Conservation (phyloP, 1,284 basidiomycete genomes). For the Malassezia psittaci region DNA sequence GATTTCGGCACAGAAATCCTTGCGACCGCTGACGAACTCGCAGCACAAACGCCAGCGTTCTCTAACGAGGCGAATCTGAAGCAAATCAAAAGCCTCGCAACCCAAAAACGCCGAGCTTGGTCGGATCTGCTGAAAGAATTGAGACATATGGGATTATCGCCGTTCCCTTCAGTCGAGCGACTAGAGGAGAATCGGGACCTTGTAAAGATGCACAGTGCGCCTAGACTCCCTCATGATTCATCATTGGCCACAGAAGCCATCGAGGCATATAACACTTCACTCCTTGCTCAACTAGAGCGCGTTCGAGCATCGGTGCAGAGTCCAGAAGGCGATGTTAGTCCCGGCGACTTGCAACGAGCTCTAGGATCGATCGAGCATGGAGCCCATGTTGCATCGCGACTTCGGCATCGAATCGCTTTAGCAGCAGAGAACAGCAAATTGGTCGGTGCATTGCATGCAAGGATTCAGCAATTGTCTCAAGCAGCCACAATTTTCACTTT, state of each 20-base stretch:
- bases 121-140: constrained; percentile 82
- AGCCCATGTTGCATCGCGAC: constrained; percentile 22
- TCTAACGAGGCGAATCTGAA: constrained; percentile 54
- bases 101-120: constrained; percentile 80
- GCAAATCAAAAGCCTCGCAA: constrained; percentile 63
- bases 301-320: constrained; percentile 59
- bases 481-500: background rate
- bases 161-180: constrained; percentile 54
- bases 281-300: constrained; percentile 61
- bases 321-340: constrained; percentile 72
- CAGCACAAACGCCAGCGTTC: constrained; percentile 34
- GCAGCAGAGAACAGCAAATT: background rate
- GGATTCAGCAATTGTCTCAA: background rate
- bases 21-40: constrained; percentile 57
- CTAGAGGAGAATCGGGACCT: constrained; percentile 58
- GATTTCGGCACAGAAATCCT: constrained; percentile 68
- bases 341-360: constrained; percentile 72
- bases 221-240: constrained; percentile 25
- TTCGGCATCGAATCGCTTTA: constrained; percentile 18
- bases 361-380: constrained; percentile 69
- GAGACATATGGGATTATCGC: constrained; percentile 63
- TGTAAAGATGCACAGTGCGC: constrained; percentile 59
- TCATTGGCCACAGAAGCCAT: constrained; percentile 42
- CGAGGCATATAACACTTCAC: constrained; percentile 64
- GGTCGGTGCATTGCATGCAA: background rate